These are phyloP conservation scores for Remersonia thermophila DNA, from an alignment of 2,329 filamentous ascomycete genomes.

Conservation along the genomic window DNA sequence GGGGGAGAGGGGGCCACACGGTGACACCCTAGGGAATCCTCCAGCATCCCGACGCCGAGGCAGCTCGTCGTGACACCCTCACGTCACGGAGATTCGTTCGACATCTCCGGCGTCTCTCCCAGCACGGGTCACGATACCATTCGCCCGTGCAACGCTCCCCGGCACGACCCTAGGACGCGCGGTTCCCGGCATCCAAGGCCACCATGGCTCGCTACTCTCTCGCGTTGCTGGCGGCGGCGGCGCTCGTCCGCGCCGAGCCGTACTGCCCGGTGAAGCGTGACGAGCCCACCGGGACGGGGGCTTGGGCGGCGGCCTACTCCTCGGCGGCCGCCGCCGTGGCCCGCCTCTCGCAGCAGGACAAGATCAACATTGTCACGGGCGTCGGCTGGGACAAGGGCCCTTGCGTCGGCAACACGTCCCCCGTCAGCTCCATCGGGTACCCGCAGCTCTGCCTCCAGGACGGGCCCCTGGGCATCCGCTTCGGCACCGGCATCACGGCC, in stretches of 20 bases:
- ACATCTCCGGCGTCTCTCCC: no score
- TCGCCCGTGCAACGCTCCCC: no score
- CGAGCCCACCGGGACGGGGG: constrained; percentile 10
- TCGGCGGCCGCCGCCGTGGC: constrained; percentile 57
- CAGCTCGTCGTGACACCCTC: no score
- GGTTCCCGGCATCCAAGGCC: background rate
- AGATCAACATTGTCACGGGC: constrained; percentile 68
- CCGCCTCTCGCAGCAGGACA: constrained; percentile 61
- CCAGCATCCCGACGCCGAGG: no score
- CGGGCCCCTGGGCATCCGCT: constrained; percentile 65
- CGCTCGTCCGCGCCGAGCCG: constrained; percentile 10
- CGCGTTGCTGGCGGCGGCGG: constrained; percentile 12
- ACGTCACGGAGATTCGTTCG: no score
- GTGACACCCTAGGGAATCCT: no score
- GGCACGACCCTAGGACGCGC: no score
- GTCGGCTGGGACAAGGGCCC: constrained; percentile 62
- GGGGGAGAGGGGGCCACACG: no score
- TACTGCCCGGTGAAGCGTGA: constrained; percentile 1
- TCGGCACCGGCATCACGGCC: constrained; percentile 56
- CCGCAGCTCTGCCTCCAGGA: constrained; percentile 70
- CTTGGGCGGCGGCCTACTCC: constrained; percentile 57
- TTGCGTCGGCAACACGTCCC: constrained; percentile 51
- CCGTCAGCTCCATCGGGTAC: constrained; percentile 47
- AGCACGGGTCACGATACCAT: no score
- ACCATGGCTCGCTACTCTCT: constrained; percentile 1